Conservation (phyloP, 2,329 filamentous ascomycete genomes). For the Nemania diffusa region DNA sequence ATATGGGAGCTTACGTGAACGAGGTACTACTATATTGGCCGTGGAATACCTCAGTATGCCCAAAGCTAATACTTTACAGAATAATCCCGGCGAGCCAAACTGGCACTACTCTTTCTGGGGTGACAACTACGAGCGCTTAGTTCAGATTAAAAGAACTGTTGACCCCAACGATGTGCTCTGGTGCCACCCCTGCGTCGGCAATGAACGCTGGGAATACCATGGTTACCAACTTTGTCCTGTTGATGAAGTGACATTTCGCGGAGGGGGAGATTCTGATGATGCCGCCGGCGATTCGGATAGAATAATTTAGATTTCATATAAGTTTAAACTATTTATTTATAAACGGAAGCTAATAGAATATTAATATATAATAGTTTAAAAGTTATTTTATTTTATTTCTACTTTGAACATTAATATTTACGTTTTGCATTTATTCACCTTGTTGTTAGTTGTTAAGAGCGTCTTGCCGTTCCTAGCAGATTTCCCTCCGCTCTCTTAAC, state of each 20-base stretch:
- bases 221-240: constrained; percentile 37
- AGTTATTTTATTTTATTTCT: too few species aligned
- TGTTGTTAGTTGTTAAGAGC: too few species aligned
- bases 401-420: too few species aligned
- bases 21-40: constrained; percentile 37
- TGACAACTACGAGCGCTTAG: constrained; percentile 56
- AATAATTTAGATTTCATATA: too few species aligned
- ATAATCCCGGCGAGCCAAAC: constrained; percentile 49
- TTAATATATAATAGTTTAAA: too few species aligned
- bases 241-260: neutral
- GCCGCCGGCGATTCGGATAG: neutral
- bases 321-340: too few species aligned
- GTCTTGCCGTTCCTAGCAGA: too few species aligned
- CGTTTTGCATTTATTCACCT: too few species aligned
- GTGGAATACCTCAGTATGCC: neutral
- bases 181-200: constrained; percentile 60
- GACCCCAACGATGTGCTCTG: constrained; percentile 61
- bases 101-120: constrained; percentile 57
- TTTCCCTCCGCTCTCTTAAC: too few species aligned
- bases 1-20: constrained; percentile 57
- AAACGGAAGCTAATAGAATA: too few species aligned
- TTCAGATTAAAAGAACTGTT: constrained; percentile 56
- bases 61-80: constrained; percentile 43
- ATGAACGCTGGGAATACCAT: constrained; percentile 52
- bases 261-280: neutral